These are phyloP conservation scores for Acer negundo DNA, from an alignment of 345 rosid species.

Conservation along the genomic window DNA sequence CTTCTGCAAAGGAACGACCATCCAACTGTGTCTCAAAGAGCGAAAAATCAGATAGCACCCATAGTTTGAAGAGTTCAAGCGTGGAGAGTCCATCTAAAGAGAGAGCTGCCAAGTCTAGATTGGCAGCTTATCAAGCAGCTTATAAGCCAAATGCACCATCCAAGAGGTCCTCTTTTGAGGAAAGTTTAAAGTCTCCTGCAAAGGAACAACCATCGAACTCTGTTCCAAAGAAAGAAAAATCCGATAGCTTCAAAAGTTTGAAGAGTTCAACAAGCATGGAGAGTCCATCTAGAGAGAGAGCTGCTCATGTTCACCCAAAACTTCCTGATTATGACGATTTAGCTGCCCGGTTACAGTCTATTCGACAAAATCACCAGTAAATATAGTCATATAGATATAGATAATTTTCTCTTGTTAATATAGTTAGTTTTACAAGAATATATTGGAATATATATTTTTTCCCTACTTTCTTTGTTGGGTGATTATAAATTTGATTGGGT, in stretches of 20 bases:
- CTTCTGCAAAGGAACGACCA: constrained; percentile 33
- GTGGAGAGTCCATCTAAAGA: constrained; percentile 29
- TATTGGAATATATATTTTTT: background rate
- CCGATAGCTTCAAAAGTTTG: constrained; percentile 30
- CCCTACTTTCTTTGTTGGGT: background rate
- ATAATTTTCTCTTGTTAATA: background rate
- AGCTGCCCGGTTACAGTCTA: constrained; percentile 56
- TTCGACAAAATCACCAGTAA: constrained; percentile 45
- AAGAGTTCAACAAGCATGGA: constrained; percentile 18
- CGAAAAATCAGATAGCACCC: constrained; percentile 31
- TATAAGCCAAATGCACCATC: constrained; percentile 19
- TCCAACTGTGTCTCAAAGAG: constrained; percentile 31
- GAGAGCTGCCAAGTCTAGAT: constrained; percentile 37
- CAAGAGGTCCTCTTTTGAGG: constrained; percentile 21
- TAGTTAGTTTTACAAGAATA: background rate
- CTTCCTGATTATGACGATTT: constrained; percentile 81
- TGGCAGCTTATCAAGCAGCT: constrained; percentile 16
- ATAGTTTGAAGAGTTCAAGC: constrained; percentile 22
- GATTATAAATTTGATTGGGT: constrained; percentile 6
- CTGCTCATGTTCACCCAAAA: constrained; percentile 86
- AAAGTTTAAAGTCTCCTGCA: constrained; percentile 29
- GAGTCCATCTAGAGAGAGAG: constrained; percentile 37
- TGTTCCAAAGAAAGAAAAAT: constrained; percentile 31
- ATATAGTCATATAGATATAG: background rate
- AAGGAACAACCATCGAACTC: constrained; percentile 30